These are phyloP conservation scores for Arthrobotrys pseudoclavata DNA, from an alignment of 2,329 filamentous ascomycete genomes.

Conservation along the genomic window DNA sequence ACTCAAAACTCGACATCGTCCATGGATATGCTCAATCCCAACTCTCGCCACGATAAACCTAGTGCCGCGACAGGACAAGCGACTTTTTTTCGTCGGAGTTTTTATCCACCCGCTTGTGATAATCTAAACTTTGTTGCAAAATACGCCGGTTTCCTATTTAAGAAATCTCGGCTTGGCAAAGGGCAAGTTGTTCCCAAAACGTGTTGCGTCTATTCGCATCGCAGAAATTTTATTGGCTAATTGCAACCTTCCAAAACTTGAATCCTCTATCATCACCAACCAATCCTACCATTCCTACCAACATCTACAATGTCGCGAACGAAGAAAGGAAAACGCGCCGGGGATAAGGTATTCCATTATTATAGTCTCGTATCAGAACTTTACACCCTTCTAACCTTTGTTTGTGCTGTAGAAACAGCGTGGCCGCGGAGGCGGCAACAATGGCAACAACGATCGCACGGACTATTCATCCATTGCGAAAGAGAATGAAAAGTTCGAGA, in stretches of 20 bases:
- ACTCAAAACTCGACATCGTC: too few relatives aligned
- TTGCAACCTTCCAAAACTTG: neutral
- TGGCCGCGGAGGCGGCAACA: conserved; percentile 17
- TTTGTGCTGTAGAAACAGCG: conserved; percentile 37
- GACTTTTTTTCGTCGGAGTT: too few relatives aligned
- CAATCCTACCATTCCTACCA: neutral
- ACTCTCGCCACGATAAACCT: too few relatives aligned
- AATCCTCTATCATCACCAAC: neutral
- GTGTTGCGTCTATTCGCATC: too few relatives aligned
- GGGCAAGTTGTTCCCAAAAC: too few relatives aligned
- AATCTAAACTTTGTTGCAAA: too few relatives aligned
- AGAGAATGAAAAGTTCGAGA: conserved; percentile 85
- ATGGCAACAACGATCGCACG: conserved; percentile 40
- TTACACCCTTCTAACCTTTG: neutral
- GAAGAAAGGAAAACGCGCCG: conserved; percentile 51
- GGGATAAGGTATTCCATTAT: conserved; percentile 22
- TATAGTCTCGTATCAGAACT: neutral
- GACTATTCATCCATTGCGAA: conserved; percentile 77
- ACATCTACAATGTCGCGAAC: conserved; percentile 33
- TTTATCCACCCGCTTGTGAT: too few relatives aligned
- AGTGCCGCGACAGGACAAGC: too few relatives aligned
- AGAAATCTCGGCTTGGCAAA: too few relatives aligned
- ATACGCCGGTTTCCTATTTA: too few relatives aligned
- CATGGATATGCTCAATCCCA: too few relatives aligned
- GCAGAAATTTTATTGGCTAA: neutral